These are phyloP conservation scores for Heterobasidion annosum DNA, from an alignment of 1,284 basidiomycete species.

Conservation along the genomic window DNA sequence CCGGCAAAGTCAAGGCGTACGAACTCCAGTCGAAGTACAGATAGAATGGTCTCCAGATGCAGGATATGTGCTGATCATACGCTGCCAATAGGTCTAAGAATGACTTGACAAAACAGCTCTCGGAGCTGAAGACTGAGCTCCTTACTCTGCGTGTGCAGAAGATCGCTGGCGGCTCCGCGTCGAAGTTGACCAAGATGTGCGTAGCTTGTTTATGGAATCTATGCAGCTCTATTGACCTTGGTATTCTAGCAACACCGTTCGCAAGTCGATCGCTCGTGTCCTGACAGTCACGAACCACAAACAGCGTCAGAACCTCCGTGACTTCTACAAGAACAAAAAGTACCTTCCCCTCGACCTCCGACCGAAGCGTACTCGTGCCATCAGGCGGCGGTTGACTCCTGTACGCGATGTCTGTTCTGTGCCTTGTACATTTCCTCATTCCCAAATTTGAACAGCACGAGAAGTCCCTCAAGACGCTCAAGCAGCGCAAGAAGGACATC, in stretches of 20 bases:
- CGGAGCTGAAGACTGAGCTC: slow-evolving; percentile 95
- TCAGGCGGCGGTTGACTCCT: slow-evolving; percentile 91
- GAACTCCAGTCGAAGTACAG: slow-evolving; percentile 96
- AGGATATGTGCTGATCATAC: background rate
- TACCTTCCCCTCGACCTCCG: slow-evolving; percentile 97
- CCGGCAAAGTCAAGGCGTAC: slow-evolving; percentile 91
- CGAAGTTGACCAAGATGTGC: slow-evolving; percentile 97
- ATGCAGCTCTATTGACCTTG: slow-evolving; percentile 4
- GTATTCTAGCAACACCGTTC: slow-evolving; percentile 76
- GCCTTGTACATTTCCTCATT: slow-evolving; percentile 9
- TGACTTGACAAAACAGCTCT: slow-evolving; percentile 93
- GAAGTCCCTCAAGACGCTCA: slow-evolving; percentile 74
- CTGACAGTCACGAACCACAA: slow-evolving; percentile 99
- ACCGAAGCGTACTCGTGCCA: slow-evolving; percentile 97
- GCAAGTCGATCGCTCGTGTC: slow-evolving; percentile 98
- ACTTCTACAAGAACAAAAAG: slow-evolving; percentile 98
- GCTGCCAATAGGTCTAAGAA: slow-evolving; percentile 74
- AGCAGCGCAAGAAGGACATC: slow-evolving; percentile 87
- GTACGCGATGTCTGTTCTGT: slow-evolving; percentile 29
- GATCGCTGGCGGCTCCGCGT: slow-evolving; percentile 92
- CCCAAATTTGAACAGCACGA: slow-evolving; percentile 52
- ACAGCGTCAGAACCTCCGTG: slow-evolving; percentile 92
- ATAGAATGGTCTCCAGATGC: background rate
- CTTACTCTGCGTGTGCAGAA: slow-evolving; percentile 93
- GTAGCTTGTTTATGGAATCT: slow-evolving; percentile 20